phyloP scores from a whole-genome alignment of 164 flowering plant genomes.

The Umbellularia californica region DNA sequence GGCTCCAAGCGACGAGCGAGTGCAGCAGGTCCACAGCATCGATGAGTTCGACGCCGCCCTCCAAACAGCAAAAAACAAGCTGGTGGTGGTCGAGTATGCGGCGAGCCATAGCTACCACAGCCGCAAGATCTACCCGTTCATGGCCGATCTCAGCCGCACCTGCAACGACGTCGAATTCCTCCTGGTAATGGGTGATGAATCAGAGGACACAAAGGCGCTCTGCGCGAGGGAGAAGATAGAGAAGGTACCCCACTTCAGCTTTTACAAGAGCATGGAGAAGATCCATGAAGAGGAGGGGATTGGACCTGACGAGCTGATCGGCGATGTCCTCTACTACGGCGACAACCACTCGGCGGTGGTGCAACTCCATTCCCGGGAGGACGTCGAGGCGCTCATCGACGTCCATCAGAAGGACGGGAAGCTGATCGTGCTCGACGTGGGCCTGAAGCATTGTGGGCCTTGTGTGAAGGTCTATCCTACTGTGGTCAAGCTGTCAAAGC shows the following conservation, averaged over 20 bases:
- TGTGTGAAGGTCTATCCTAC: conserved; percentile 97
- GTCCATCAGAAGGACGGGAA: conserved; percentile 50
- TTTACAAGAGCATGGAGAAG: conserved; percentile 78
- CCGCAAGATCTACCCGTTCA: conserved; percentile 75
- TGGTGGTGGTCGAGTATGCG: conserved; percentile 85
- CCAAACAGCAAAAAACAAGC: conserved; percentile 49
- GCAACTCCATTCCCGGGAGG: conserved; percentile 68
- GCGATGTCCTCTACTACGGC: conserved; percentile 90
- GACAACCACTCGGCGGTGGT: conserved; percentile 71
- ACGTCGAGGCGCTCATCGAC: conserved; percentile 63
- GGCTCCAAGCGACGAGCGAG: conserved; percentile 42
- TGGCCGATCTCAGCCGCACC: conserved; percentile 76
- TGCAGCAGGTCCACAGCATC: conserved; percentile 53
- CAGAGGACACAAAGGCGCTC: conserved; percentile 53
- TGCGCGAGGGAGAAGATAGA: conserved; percentile 70
- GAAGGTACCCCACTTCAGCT: conserved; percentile 81
- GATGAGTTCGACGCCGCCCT: conserved; percentile 78
- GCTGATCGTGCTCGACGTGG: conserved; percentile 84
- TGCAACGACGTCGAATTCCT: conserved; percentile 86
- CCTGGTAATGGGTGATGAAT: conserved; percentile 86
- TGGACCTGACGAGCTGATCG: conserved; percentile 68
- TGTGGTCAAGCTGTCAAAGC: conserved; percentile 74
- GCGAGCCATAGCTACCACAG: conserved; percentile 52
- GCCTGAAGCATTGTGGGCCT: conserved; percentile 95
- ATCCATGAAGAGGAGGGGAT: conserved; percentile 90